Evolutionary conservation across 176 grass and related monocot species (phyloP).

Genomic region (Eragrostis nindensis): DNA sequence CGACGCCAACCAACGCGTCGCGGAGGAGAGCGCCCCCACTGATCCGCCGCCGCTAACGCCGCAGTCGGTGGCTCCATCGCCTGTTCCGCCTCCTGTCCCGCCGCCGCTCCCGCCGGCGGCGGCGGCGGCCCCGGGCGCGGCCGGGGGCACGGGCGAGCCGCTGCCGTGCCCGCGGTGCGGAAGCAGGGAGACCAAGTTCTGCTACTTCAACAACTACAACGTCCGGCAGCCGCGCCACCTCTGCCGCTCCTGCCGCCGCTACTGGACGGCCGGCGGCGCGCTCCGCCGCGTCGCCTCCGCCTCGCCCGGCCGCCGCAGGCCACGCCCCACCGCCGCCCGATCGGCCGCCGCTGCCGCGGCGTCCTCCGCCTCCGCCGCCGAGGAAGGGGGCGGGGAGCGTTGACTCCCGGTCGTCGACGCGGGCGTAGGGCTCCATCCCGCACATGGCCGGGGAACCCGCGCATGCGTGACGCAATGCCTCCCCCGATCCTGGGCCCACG

Average conservation of each 20-base stretch:
- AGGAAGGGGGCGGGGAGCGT: constrained; percentile 40
- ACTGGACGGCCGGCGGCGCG: constrained; percentile 96
- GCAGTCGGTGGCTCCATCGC: background rate
- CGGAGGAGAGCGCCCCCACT: constrained; percentile 18
- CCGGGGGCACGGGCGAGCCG: constrained; percentile 27
- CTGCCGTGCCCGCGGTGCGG: constrained; percentile 83
- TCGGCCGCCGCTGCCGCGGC: constrained; percentile 62
- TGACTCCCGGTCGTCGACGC: constrained; percentile 40
- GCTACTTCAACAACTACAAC: constrained; percentile 99
- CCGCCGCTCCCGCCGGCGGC: constrained; percentile 10
- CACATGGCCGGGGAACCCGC: background rate
- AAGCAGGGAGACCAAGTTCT: constrained; percentile 99
- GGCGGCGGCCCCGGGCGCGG: background rate
- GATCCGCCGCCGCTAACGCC: background rate
- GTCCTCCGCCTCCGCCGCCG: constrained; percentile 53
- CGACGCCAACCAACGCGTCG: constrained; percentile 10
- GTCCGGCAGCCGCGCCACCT: constrained; percentile 97
- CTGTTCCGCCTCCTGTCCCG: background rate
- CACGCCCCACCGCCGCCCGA: constrained; percentile 59
- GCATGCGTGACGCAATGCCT: constrained; percentile 2
- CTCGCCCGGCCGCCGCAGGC: constrained; percentile 60
- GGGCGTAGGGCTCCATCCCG: background rate
- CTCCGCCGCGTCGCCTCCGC: constrained; percentile 83
- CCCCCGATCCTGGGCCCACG: background rate
- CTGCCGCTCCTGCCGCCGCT: constrained; percentile 92